Conservation (phyloP, 2,329 filamentous ascomycete genomes). For the Pseudonectria foliicola region DNA sequence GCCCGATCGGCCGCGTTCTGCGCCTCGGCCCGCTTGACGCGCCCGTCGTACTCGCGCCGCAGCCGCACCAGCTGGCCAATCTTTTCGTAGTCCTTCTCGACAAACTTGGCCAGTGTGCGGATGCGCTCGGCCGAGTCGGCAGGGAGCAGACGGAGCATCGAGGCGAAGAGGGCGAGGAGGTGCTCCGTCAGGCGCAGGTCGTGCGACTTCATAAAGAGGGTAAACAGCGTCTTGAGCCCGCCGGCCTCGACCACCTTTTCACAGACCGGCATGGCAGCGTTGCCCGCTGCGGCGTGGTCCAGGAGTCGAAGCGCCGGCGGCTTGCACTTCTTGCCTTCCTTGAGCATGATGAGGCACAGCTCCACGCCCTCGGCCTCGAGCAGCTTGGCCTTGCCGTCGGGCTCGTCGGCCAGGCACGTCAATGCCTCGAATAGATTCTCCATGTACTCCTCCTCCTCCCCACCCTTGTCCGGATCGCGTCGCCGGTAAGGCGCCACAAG, state of each 20-base stretch:
- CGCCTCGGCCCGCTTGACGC: conserved; percentile 52
- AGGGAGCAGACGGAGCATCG: conserved; percentile 71
- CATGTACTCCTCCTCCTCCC: conserved; percentile 89
- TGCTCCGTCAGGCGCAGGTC: conserved; percentile 69
- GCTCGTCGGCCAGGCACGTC: conserved; percentile 71
- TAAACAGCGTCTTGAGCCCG: conserved; percentile 78
- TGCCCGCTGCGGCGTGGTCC: conserved; percentile 64
- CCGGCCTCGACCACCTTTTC: conserved; percentile 72
- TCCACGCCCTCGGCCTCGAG: conserved; percentile 88
- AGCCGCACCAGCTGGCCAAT: conserved; percentile 63
- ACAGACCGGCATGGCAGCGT: conserved; percentile 55
- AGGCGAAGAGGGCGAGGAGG: conserved; percentile 75
- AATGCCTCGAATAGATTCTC: conserved; percentile 88
- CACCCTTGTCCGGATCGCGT: conserved; percentile 75
- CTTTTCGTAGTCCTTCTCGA: conserved; percentile 92
- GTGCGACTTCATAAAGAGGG: conserved; percentile 76
- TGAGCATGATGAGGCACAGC: conserved; percentile 83
- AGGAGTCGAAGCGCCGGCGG: conserved; percentile 70
- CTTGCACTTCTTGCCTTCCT: conserved; percentile 80
- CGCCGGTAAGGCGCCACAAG: conserved; percentile 78
- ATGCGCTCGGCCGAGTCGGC: conserved; percentile 73
- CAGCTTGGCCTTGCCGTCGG: conserved; percentile 70
- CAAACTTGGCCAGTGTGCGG: conserved; percentile 83
- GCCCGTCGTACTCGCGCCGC: conserved; percentile 59
- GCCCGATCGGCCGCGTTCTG: conserved; percentile 29